A percentile compares a stretch with the other conserved stretches of the same genome.
phyloP scores from a whole-genome alignment of 139 green algal genomes.

The Gonium pectorale region DNA sequence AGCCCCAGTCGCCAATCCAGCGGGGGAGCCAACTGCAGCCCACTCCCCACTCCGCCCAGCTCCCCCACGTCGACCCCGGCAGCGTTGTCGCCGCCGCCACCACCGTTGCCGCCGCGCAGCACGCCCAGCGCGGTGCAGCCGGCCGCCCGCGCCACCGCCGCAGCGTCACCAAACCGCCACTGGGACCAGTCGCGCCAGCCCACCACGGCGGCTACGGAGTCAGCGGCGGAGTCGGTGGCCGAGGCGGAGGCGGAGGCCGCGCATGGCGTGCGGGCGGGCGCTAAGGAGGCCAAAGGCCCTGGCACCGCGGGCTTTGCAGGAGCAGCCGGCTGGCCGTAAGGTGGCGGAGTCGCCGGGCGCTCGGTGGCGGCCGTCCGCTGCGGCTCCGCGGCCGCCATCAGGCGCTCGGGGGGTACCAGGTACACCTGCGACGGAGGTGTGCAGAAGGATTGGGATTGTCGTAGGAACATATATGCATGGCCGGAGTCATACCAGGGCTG shows the following conservation, averaged over 20 bases:
- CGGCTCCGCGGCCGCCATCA: not conserved
- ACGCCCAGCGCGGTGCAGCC: constrained; percentile 35
- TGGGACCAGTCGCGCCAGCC: not conserved
- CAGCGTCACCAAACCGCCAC: not conserved
- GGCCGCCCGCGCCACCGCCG: not conserved
- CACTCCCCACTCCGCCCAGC: not conserved
- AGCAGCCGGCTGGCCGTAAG: too few relatives aligned
- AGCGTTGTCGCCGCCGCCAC: not conserved
- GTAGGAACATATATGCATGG: too few relatives aligned
- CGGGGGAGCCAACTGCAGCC: constrained; percentile 25
- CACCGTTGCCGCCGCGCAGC: not conserved
- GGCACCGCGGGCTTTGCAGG: too few relatives aligned
- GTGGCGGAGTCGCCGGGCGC: too few relatives aligned
- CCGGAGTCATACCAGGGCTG: too few relatives aligned
- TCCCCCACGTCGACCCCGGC: not conserved
- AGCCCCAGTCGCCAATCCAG: constrained; percentile 8
- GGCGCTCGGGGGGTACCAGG: constrained; percentile 3
- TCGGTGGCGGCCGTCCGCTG: too few relatives aligned
- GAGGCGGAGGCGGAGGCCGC: not conserved
- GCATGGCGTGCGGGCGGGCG: too few relatives aligned
- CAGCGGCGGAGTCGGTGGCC: too few relatives aligned
- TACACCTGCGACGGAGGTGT: constrained; percentile 11
- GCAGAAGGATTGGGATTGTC: too few relatives aligned
- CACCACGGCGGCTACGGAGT: too few relatives aligned
- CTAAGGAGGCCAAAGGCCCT: too few relatives aligned